phyloP scores from a whole-genome alignment of 75 land plant genomes.

The Chamaecyparis obtusa region DNA sequence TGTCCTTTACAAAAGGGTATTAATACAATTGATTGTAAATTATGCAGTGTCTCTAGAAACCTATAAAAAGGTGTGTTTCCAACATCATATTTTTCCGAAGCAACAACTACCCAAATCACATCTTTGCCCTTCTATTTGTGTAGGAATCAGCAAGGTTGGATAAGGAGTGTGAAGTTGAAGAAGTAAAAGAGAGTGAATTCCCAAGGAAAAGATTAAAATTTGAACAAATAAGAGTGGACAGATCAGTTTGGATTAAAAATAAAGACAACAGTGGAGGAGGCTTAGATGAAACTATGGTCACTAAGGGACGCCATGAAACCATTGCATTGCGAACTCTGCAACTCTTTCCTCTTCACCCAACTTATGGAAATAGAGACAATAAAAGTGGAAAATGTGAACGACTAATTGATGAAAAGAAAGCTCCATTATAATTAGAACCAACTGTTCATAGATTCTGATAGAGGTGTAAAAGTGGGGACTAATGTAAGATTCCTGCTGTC shows the following conservation, averaged over 20 bases:
- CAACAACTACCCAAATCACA: not conserved
- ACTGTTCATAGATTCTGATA: not conserved
- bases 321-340: not conserved
- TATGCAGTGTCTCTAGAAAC: not conserved
- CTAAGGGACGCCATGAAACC: not conserved
- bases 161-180: not conserved
- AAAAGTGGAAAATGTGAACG: not conserved
- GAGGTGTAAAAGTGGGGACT: not conserved
- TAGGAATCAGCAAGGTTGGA: not conserved
- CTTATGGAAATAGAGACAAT: not conserved
- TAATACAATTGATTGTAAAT: not conserved
- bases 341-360: constrained; percentile 6
- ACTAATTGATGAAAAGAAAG: not conserved
- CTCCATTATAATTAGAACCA: not conserved
- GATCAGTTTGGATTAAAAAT: not conserved
- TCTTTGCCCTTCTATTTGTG: not conserved
- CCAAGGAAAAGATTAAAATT: not conserved
- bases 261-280: not conserved
- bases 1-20: not conserved
- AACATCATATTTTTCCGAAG: not conserved
- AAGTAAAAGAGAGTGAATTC: not conserved
- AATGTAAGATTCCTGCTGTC: too few relatives aligned
- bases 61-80: not conserved
- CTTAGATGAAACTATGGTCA: not conserved
- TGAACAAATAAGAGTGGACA: not conserved